A percentile compares a stretch with the other conserved stretches of the same genome.
These are phyloP conservation scores for Paecilomyces dactylethromorphus DNA, from an alignment of 2,329 filamentous ascomycete genomes.

Conservation along the genomic window DNA sequence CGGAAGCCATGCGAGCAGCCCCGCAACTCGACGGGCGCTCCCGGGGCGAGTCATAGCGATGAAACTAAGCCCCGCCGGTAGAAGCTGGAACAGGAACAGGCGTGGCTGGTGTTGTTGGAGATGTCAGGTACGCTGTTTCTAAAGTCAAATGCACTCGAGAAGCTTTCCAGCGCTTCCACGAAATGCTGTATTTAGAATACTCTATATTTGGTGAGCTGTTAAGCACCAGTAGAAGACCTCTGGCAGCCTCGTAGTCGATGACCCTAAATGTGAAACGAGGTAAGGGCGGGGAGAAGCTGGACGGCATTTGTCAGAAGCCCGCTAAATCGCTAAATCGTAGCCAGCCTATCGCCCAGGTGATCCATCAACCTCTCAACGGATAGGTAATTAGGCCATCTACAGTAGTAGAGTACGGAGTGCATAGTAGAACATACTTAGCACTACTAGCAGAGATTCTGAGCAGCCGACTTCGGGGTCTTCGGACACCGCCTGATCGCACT, in stretches of 20 bases:
- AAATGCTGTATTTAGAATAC: neutral
- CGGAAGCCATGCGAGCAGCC: neutral
- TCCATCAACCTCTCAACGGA: neutral
- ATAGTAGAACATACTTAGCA: neutral
- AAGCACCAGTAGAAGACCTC: neutral
- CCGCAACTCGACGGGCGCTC: neutral
- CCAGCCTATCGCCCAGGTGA: neutral
- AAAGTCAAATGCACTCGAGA: too few relatives aligned
- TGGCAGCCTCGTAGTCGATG: neutral
- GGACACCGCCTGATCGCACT: neutral
- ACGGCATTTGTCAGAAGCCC: neutral
- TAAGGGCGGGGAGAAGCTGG: neutral
- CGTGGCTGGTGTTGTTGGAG: neutral
- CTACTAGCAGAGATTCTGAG: neutral
- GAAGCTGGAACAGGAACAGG: too few relatives aligned
- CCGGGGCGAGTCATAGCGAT: neutral
- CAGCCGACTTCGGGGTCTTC: neutral
- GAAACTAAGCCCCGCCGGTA: neutral
- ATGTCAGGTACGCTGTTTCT: neutral
- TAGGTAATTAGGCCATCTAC: neutral
- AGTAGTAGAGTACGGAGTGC: neutral
- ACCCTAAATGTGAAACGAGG: neutral
- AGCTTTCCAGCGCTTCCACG: neutral
- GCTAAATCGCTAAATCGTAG: too few relatives aligned
- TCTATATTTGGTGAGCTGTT: neutral